Percentiles rank a stretch among this genome's conserved stretches.
Conservation (phyloP, 208 protist genomes). For the Crithidia fasciculata region DNA sequence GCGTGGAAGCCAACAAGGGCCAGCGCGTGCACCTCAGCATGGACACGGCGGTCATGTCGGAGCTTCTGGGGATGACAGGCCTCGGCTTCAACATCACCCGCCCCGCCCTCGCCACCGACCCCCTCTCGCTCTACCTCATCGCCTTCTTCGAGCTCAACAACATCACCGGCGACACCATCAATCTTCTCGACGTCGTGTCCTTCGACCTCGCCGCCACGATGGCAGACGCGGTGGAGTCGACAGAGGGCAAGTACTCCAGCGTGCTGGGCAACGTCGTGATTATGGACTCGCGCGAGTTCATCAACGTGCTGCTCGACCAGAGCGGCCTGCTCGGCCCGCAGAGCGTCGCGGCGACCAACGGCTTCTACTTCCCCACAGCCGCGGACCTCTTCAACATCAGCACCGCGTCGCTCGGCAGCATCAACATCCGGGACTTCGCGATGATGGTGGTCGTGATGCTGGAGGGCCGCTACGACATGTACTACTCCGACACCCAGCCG, state of each 20-base stretch:
- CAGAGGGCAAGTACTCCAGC: conserved; percentile 92
- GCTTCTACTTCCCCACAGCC: conserved; percentile 38
- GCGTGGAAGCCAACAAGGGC: conserved; percentile 55
- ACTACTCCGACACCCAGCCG: conserved; percentile 50
- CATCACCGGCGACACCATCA: conserved; percentile 45
- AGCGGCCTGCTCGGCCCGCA: conserved; percentile 36
- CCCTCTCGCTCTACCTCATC: conserved; percentile 23
- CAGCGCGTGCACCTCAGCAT: conserved; percentile 64
- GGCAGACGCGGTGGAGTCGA: conserved; percentile 64
- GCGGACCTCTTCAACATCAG: conserved; percentile 39
- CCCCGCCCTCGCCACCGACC: conserved; percentile 28
- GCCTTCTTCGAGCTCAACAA: conserved; percentile 58
- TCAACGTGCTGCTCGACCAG: conserved; percentile 38
- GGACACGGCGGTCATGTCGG: conserved; percentile 18
- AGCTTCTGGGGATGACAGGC: not conserved
- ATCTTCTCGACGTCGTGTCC: conserved; percentile 33
- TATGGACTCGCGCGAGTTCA: conserved; percentile 75
- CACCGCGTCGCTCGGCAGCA: conserved; percentile 1
- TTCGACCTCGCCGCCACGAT: conserved; percentile 48
- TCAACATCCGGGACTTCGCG: conserved; percentile 67
- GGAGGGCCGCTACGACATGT: conserved; percentile 72
- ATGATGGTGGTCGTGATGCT: conserved; percentile 73
- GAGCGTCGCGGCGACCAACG: conserved; percentile 12
- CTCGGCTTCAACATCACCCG: conserved; percentile 32
- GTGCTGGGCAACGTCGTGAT: conserved; percentile 91